Percentiles rank a stretch among this genome's conserved stretches.
Conservation (phyloP, 2,329 filamentous ascomycete genomes). For the Penicillium oxalicum region DNA sequence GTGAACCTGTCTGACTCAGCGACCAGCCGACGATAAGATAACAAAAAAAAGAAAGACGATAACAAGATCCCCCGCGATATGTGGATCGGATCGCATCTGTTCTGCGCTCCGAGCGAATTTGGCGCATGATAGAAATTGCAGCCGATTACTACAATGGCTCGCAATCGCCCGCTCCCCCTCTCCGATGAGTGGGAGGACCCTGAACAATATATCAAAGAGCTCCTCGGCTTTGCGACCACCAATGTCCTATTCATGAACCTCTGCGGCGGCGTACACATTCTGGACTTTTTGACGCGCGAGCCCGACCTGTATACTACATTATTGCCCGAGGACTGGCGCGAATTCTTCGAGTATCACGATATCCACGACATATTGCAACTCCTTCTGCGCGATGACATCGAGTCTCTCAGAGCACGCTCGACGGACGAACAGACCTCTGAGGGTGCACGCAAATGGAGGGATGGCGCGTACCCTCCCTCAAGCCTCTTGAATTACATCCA, state of each 20-base stretch:
- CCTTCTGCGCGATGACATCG: constrained; percentile 70
- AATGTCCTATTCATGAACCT: constrained; percentile 75
- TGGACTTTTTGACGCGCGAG: constrained; percentile 87
- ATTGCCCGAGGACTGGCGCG: constrained; percentile 73
- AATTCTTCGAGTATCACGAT: constrained; percentile 65
- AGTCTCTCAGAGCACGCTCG: constrained; percentile 18
- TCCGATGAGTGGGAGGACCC: constrained; percentile 61
- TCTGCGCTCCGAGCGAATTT: constrained; percentile 1
- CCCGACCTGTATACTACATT: constrained; percentile 75
- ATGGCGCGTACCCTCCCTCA: constrained; percentile 41
- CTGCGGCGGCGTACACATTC: constrained; percentile 94
- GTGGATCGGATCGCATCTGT: constrained; percentile 8
- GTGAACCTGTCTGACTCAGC: neutral
- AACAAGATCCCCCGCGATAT: neutral
- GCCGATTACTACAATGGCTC: constrained; percentile 37
- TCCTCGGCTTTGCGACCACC: constrained; percentile 69
- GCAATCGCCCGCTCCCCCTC: constrained; percentile 58
- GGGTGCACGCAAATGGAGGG: constrained; percentile 36
- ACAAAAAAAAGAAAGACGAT: constrained; percentile 2
- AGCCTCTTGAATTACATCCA: constrained; percentile 67
- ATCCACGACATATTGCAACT: constrained; percentile 74
- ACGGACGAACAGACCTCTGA: neutral
- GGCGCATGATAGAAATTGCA: neutral
- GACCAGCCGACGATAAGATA: constrained; percentile 12
- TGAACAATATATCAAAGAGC: constrained; percentile 71